Base-by-base conservation (phyloP, 169 alveolate genomes). In the Plasmodium inui region DNA sequence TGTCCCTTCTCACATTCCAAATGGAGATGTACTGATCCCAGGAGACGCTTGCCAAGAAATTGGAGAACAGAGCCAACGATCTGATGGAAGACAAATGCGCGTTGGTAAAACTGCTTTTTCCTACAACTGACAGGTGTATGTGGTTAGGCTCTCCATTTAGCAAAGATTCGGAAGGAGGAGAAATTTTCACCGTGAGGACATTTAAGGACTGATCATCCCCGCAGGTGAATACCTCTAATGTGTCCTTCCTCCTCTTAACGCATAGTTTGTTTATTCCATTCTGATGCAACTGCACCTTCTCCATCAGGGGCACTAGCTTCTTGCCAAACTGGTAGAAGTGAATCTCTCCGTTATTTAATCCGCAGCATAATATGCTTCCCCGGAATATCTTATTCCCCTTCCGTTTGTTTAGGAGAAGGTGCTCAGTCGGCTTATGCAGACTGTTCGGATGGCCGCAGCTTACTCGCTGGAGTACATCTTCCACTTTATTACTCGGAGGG, bases 191-290 rank as follows among this genome's bases (percentile, higher is more conserved):
- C 8, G 55, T 30, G 30, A 89, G 79, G n/a, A 89, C 82, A 80
- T 89, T 78, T 79, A 89, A 44, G 26, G 94, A 78, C 34, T 89
- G 94, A 67, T 89, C 94, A 80, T 89, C 94, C 26, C 91, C 89
- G 7, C 88, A 89, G 28, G 91, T 79, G 46, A 61, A 89, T 28
- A 89, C 46, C 14, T 89, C 72, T 80, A 89, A 12, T 4, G 72
- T 10, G 7, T 41, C 70, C 22, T 67, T 26, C 76, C 44, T 80
- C 73, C 71, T 80, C 73, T 44, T 67, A 89, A 67, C 71, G 55
- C 91, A 61, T 89, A 89, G 61, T 50, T 50, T 39, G 82, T 73
- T 89, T 79, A 89, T 79, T 26, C 94, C 94, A 89, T 67, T 89
- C 82, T 89, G 89, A 28, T 89, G 94, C 50, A 89, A 26, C 19